Conservation (phyloP, 805 yeast species). For the Sungouiozyma intestinalis region DNA sequence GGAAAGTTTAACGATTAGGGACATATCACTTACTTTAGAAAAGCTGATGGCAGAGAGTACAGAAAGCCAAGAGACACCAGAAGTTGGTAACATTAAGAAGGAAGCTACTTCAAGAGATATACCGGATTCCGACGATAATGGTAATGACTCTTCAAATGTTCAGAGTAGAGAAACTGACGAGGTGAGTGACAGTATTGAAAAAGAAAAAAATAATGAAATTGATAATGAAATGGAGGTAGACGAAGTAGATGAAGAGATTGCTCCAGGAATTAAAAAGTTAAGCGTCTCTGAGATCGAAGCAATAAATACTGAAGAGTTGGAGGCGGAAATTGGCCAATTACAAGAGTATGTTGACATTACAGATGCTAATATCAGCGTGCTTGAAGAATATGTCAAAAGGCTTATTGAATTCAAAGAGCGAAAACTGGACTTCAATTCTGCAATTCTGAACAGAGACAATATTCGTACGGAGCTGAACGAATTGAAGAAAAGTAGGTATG, state of each 20-base stretch:
- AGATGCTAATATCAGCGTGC: conserved; percentile 59
- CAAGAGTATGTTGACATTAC: conserved; percentile 47
- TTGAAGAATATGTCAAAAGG: conserved; percentile 66
- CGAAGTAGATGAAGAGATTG: conserved; percentile 15
- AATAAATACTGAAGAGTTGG: conserved; percentile 39
- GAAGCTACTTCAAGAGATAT: conserved; percentile 11
- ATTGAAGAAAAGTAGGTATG: conserved; percentile 60
- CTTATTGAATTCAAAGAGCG: conserved; percentile 54
- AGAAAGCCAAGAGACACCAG: not conserved
- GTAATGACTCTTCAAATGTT: not conserved
- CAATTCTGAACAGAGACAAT: conserved; percentile 57
- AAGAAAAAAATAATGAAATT: not conserved
- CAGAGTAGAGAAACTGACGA: not conserved
- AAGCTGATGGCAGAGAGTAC: conserved; percentile 10
- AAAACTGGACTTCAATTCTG: conserved; percentile 52
- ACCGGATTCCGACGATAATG: not conserved
- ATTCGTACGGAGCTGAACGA: conserved; percentile 54
- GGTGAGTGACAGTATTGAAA: not conserved
- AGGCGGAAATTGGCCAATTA: conserved; percentile 42
- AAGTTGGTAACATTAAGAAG: not conserved
- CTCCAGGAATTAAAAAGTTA: conserved; percentile 32
- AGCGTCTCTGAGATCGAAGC: conserved; percentile 41
- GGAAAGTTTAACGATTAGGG: conserved; percentile 39
- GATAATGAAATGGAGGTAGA: conserved; percentile 22
- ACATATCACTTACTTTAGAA: conserved; percentile 32